phyloP scores from a whole-genome alignment of 495 filamentous ascomycete genomes.

The Aspergillus incahuasiensis region DNA sequence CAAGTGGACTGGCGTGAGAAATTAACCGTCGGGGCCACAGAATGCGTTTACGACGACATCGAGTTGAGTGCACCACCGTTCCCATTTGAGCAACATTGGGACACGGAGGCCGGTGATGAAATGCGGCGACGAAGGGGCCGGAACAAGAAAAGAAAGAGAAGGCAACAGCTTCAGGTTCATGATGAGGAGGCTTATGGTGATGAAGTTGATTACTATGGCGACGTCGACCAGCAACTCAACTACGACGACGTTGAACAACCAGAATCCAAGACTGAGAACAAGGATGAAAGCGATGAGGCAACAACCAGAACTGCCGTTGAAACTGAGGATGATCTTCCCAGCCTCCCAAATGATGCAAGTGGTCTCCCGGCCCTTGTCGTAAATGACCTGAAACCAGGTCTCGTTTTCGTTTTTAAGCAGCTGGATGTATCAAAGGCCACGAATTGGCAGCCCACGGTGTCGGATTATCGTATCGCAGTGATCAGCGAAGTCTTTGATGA shows the following conservation, averaged over 20 bases:
- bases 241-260: slow-evolving; percentile 45
- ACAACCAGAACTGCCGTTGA: slow-evolving; percentile 13
- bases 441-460: slow-evolving; percentile 72
- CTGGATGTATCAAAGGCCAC: slow-evolving; percentile 67
- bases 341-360: slow-evolving; percentile 58
- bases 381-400: slow-evolving; percentile 52
- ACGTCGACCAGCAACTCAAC: slow-evolving; percentile 42
- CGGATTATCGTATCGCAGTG: slow-evolving; percentile 61
- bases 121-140: slow-evolving; percentile 36
- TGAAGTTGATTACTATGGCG: slow-evolving; percentile 19
- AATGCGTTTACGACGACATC: slow-evolving; percentile 74
- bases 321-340: slow-evolving; percentile 51
- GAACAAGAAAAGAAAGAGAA: slow-evolving; percentile 53
- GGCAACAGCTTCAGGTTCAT: slow-evolving; percentile 48
- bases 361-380: slow-evolving; percentile 50
- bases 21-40: slow-evolving; percentile 68
- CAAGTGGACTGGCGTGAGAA: slow-evolving; percentile 65
- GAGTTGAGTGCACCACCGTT: slow-evolving; percentile 76
- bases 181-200: slow-evolving; percentile 29
- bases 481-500: slow-evolving; percentile 50
- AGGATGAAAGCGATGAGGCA: slow-evolving; percentile 4
- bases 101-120: slow-evolving; percentile 59
- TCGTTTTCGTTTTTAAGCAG: slow-evolving; percentile 77
- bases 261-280: slow-evolving; percentile 10
- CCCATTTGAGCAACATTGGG: slow-evolving; percentile 87